These are phyloP conservation scores for Fusarium sp. DNA, from an alignment of 2,329 filamentous ascomycete genomes.

Conservation along the genomic window DNA sequence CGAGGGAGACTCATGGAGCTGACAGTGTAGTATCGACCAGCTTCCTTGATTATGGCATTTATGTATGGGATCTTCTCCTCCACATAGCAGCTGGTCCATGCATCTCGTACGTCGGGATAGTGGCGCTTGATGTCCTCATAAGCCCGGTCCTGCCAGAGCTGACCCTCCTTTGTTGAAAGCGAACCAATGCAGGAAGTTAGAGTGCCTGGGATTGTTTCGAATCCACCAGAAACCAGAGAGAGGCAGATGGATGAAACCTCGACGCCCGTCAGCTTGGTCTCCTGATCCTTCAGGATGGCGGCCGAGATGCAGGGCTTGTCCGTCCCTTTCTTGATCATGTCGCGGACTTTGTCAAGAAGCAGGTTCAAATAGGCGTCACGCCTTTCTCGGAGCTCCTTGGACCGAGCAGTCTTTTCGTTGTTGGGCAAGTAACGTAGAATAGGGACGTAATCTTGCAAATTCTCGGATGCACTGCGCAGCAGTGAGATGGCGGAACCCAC, in stretches of 20 bases:
- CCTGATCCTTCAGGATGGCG: slow-evolving; percentile 64
- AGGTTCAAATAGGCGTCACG: slow-evolving; percentile 61
- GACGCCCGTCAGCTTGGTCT: slow-evolving; percentile 62
- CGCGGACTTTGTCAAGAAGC: slow-evolving; percentile 59
- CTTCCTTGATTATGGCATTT: slow-evolving; percentile 62
- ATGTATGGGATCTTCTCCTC: slow-evolving; percentile 61
- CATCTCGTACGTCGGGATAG: slow-evolving; percentile 57
- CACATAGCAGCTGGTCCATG: slow-evolving; percentile 56
- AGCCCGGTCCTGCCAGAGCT: slow-evolving; percentile 62
- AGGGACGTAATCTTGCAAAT: slow-evolving; percentile 64
- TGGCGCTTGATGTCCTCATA: slow-evolving; percentile 61
- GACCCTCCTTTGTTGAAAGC: slow-evolving; percentile 58
- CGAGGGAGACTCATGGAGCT: slow-evolving; percentile 63
- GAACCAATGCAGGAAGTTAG: slow-evolving; percentile 63
- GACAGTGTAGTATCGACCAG: slow-evolving; percentile 64
- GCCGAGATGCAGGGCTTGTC: slow-evolving; percentile 66
- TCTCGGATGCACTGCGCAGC: slow-evolving; percentile 61
- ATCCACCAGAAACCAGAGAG: slow-evolving; percentile 63
- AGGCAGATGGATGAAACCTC: slow-evolving; percentile 65
- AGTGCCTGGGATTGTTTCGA: slow-evolving; percentile 65
- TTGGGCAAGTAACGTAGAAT: slow-evolving; percentile 61
- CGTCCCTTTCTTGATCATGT: slow-evolving; percentile 50
- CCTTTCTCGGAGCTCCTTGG: slow-evolving; percentile 58
- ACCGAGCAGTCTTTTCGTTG: slow-evolving; percentile 60
- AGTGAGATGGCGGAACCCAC: slow-evolving; percentile 63